Percentiles rank a stretch among this genome's conserved stretches.
Conservation (phyloP, 176 grass and related monocot species). For the Rhynchospora pubera region DNA sequence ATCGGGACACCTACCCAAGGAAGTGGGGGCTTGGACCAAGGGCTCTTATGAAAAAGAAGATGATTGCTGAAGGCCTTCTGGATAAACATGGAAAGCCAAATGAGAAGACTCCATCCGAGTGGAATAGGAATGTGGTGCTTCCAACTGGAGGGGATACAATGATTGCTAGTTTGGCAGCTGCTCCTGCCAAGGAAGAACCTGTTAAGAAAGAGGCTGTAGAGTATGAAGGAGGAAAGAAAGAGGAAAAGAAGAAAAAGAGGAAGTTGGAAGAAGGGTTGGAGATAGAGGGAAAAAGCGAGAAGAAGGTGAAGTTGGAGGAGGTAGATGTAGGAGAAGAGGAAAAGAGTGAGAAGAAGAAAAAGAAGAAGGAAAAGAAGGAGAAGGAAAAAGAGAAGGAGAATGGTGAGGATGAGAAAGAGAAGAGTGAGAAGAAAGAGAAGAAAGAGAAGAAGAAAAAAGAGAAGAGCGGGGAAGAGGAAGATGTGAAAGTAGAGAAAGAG, state of each 20-base stretch:
- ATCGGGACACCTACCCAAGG: constrained; percentile 85
- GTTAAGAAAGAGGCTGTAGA: constrained; percentile 30
- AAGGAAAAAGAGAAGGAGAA: constrained; percentile 28
- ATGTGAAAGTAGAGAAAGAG: constrained; percentile 19
- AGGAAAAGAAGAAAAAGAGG: constrained; percentile 73
- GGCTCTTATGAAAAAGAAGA: constrained; percentile 78
- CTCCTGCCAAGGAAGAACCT: constrained; percentile 42
- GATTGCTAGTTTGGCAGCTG: constrained; percentile 67
- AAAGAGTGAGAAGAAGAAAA: constrained; percentile 83
- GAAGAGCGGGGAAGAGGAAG: constrained; percentile 27
- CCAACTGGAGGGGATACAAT: constrained; percentile 67
- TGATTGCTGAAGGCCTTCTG: constrained; percentile 59
- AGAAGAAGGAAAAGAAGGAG: constrained; percentile 52
- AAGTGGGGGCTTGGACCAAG: constrained; percentile 85
- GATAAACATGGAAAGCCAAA: constrained; percentile 90
- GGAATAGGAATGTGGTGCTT: constrained; percentile 61
- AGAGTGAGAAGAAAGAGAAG: constrained; percentile 53
- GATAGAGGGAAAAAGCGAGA: not conserved
- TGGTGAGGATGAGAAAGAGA: constrained; percentile 29
- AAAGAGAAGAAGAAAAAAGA: constrained; percentile 68
- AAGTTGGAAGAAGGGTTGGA: constrained; percentile 28
- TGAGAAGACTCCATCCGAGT: constrained; percentile 78
- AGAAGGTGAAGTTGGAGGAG: constrained; percentile 71
- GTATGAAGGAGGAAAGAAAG: constrained; percentile 15
- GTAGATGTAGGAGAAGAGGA: constrained; percentile 28